These are phyloP conservation scores for Alnus glutinosa DNA, from an alignment of 306 rosid species.

Conservation along the genomic window DNA sequence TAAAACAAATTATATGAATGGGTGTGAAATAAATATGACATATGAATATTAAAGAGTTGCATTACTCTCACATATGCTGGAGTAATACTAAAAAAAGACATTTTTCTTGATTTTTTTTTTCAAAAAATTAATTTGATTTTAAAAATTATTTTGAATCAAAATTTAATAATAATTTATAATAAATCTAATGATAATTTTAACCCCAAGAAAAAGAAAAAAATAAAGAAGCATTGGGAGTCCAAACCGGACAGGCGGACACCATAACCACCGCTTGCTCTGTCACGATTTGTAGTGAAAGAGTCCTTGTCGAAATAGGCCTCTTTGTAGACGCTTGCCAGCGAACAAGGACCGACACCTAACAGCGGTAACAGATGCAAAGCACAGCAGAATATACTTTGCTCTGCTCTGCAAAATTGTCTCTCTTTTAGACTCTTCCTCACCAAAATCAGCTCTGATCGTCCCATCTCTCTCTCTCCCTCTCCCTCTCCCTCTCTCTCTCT, in stretches of 20 bases:
- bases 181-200: no score
- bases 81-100: no score
- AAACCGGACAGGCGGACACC: background rate
- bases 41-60: no score
- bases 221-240: no score
- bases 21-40: no score
- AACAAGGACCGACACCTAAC: constrained; percentile 45
- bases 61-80: no score
- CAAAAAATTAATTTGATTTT: no score
- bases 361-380: constrained; percentile 6
- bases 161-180: no score
- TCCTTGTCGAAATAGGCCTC: constrained; percentile 39
- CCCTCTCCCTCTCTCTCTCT: background rate
- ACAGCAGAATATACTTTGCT: constrained; percentile 57
- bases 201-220: no score
- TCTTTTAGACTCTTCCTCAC: constrained; percentile 25
- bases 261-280: background rate
- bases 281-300: constrained; percentile 27
- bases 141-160: no score
- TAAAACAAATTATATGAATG: no score
- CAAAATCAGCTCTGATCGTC: constrained; percentile 6
- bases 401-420: constrained; percentile 39
- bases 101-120: no score
- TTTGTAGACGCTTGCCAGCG: constrained; percentile 26
- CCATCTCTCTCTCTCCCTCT: background rate